phyloP scores from a whole-genome alignment of 2,329 filamentous ascomycete species.

The Monilinia vaccinii-corymbosi region DNA sequence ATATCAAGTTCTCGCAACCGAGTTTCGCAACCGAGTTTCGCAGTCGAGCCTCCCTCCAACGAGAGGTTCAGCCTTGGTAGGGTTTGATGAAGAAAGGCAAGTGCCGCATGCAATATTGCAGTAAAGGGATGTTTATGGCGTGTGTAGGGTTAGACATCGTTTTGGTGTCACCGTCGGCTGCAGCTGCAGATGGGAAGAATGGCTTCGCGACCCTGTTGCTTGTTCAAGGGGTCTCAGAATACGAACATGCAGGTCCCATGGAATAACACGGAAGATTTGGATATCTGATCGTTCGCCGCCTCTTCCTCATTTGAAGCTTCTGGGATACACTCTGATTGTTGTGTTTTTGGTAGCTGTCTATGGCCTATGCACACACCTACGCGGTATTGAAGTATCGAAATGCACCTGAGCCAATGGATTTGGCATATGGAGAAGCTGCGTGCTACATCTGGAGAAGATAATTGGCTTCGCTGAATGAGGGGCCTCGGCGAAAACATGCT shows the following conservation, averaged over 20 bases:
- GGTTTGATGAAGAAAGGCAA: neutral
- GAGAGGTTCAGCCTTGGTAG: neutral
- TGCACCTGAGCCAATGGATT: neutral
- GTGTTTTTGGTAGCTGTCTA: neutral
- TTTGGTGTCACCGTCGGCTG: neutral
- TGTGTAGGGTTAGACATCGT: neutral
- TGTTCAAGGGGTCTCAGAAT: neutral
- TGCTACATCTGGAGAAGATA: neutral
- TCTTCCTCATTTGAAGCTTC: neutral
- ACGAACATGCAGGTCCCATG: neutral
- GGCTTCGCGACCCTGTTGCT: neutral
- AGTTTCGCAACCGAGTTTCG: no score
- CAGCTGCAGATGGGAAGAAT: neutral
- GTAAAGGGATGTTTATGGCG: neutral
- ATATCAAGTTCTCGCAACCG: neutral
- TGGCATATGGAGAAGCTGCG: neutral
- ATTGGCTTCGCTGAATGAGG: slow-evolving; percentile 2
- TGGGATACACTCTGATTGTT: neutral
- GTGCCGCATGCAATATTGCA: neutral
- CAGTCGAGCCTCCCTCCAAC: neutral
- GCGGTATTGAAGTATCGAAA: neutral
- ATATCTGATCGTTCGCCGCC: neutral
- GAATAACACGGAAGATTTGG: neutral
- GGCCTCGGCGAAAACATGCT: neutral
- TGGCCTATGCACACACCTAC: neutral